Evolutionary conservation across 306 rosid species (phyloP).

Genomic region (Lablab purpureus): DNA sequence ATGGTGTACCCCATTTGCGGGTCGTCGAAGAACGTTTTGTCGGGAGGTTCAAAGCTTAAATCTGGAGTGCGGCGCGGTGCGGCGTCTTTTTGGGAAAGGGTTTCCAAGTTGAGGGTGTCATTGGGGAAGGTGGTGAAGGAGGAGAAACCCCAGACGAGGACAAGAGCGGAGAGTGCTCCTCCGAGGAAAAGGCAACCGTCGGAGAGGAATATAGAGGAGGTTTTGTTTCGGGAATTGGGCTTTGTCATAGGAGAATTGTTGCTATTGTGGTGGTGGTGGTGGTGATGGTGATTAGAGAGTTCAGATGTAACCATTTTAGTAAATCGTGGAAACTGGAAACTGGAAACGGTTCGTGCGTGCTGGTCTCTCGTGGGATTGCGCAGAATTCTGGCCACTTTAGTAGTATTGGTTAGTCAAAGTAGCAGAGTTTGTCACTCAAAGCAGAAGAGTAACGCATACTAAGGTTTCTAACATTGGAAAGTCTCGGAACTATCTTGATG

Average conservation of each 20-base stretch:
- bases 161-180: conserved; percentile 66
- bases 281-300: background rate
- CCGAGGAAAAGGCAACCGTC: conserved; percentile 64
- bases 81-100: conserved; percentile 16
- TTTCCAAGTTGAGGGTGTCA: conserved; percentile 4
- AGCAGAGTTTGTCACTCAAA: conserved; percentile 13
- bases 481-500: background rate
- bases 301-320: conserved; percentile 60
- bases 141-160: conserved; percentile 66
- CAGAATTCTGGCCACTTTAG: background rate
- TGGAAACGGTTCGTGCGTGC: conserved; percentile 13
- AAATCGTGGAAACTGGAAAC: background rate
- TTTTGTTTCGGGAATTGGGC: conserved; percentile 50
- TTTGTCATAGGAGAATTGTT: conserved; percentile 58
- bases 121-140: conserved; percentile 54
- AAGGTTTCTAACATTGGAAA: background rate
- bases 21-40: conserved; percentile 72
- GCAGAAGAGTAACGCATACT: background rate
- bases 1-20: conserved; percentile 67
- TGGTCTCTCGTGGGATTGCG: background rate
- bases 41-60: conserved; percentile 54
- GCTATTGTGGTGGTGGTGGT: background rate
- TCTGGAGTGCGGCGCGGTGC: background rate
- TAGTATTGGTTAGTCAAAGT: background rate
- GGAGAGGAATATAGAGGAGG: conserved; percentile 53